Conservation (phyloP, 2,329 filamentous ascomycete species). For the Xylaria hypoxylon region DNA sequence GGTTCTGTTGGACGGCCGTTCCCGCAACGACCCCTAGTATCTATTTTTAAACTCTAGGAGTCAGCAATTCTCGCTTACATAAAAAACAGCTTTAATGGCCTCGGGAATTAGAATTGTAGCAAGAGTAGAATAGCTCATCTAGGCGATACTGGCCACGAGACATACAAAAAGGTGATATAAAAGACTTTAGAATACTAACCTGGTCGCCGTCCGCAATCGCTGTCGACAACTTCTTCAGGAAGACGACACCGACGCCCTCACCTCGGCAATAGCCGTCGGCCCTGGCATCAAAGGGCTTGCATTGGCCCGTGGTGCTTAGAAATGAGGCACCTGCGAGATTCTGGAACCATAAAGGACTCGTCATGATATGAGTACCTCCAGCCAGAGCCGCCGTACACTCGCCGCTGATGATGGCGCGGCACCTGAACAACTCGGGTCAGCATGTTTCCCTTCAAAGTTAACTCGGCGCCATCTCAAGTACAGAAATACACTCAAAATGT, state of each 20-base stretch:
- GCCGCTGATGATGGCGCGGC: slow-evolving; percentile 44
- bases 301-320: slow-evolving; percentile 45
- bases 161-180: neutral
- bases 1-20: slow-evolving; percentile 56
- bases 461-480: too few species aligned
- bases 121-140: neutral
- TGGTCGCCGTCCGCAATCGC: slow-evolving; percentile 61
- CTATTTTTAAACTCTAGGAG: neutral
- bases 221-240: slow-evolving; percentile 60
- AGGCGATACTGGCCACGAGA: too few species aligned
- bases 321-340: slow-evolving; percentile 46
- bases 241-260: slow-evolving; percentile 59
- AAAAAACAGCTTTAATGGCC: too few species aligned
- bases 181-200: slow-evolving; percentile 39
- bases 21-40: slow-evolving; percentile 52
- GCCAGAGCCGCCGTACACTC: slow-evolving; percentile 51
- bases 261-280: slow-evolving; percentile 65
- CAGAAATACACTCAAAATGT: neutral
- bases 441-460: neutral
- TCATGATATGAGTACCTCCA: slow-evolving; percentile 50
- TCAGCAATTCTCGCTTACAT: neutral
- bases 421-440: slow-evolving; percentile 28
- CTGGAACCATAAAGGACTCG: slow-evolving; percentile 42
- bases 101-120: too few species aligned
- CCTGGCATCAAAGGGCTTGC: slow-evolving; percentile 52